Conservation (phyloP, 2,329 filamentous ascomycete species). For the Hypoxylon sp. region DNA sequence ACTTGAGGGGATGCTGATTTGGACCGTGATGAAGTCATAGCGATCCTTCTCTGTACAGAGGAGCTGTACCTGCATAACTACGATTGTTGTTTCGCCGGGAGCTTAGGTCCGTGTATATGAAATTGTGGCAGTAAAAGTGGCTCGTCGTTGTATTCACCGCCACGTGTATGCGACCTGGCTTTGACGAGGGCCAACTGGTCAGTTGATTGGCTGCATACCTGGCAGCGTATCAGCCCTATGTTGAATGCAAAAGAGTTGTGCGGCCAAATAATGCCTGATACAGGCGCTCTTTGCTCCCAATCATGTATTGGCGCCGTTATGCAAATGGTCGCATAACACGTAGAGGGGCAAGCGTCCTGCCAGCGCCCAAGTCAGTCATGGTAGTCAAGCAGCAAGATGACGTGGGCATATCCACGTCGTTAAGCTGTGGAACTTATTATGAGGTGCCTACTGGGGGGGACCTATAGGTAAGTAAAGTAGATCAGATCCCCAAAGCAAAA, state of each 20-base stretch:
- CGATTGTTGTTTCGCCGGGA: constrained; percentile 11
- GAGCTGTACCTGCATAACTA: constrained; percentile 32
- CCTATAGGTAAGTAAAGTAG: constrained; percentile 35
- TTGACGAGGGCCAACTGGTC: constrained; percentile 14
- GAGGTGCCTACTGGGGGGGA: constrained; percentile 29
- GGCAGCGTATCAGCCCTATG: constrained; percentile 33
- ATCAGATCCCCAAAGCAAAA: constrained; percentile 31
- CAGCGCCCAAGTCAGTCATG: constrained; percentile 33
- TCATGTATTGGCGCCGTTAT: constrained; percentile 27
- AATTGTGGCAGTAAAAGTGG: constrained; percentile 30
- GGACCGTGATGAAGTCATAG: constrained; percentile 22
- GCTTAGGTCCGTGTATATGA: constrained; percentile 5
- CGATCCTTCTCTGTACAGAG: constrained; percentile 1
- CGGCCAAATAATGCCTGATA: constrained; percentile 26
- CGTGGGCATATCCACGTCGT: constrained; percentile 36
- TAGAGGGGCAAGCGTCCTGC: constrained; percentile 28
- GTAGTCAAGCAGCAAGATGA: constrained; percentile 33
- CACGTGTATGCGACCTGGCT: constrained; percentile 36
- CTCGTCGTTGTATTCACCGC: constrained; percentile 24
- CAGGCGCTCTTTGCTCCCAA: constrained; percentile 21
- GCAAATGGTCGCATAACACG: constrained; percentile 41
- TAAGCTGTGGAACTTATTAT: constrained; percentile 36
- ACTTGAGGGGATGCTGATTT: not conserved
- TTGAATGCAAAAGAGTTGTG: constrained; percentile 16
- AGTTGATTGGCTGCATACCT: constrained; percentile 26